These are phyloP conservation scores for Ustilago trichophora DNA, from an alignment of 1,284 basidiomycete species.

Conservation along the genomic window DNA sequence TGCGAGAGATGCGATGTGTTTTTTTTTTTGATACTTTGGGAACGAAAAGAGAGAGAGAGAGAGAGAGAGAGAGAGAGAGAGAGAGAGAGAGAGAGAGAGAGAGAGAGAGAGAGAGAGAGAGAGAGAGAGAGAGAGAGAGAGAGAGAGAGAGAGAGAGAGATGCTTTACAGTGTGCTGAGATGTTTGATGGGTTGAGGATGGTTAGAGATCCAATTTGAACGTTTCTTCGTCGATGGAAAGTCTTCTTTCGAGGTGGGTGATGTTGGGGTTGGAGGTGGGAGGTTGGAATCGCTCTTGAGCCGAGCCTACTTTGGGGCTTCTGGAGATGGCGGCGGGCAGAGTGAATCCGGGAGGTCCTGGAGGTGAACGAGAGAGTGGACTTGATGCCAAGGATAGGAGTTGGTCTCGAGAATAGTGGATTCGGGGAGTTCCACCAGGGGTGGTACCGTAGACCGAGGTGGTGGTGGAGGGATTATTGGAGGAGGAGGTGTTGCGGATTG, in stretches of 20 bases:
- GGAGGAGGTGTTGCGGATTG: conserved; percentile 4
- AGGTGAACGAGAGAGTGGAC: conserved; percentile 33
- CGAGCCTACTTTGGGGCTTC: no score
- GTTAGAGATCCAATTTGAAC: conserved; percentile 15
- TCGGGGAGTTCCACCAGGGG: conserved; percentile 47
- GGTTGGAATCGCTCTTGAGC: not conserved
- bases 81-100: not conserved
- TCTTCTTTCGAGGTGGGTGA: not conserved
- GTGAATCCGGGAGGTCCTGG: not conserved
- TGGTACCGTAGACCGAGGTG: conserved; percentile 37
- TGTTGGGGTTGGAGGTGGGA: no score
- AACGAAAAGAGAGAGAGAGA: not conserved
- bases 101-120: no score
- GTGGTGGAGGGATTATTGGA: not conserved
- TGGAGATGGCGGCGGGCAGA: no score
- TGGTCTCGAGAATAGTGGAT: conserved; percentile 56
- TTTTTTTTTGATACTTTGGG: no score
- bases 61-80: not conserved
- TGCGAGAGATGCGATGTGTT: no score
- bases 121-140: no score
- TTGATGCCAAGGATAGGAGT: conserved; percentile 44
- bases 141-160: no score
- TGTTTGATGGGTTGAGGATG: not conserved
- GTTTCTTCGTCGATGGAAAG: conserved; percentile 2
- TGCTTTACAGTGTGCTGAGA: no score